Evolutionary conservation across 192 early-diverging fungal species (phyloP).

Genomic region (Coemansia sp.): DNA sequence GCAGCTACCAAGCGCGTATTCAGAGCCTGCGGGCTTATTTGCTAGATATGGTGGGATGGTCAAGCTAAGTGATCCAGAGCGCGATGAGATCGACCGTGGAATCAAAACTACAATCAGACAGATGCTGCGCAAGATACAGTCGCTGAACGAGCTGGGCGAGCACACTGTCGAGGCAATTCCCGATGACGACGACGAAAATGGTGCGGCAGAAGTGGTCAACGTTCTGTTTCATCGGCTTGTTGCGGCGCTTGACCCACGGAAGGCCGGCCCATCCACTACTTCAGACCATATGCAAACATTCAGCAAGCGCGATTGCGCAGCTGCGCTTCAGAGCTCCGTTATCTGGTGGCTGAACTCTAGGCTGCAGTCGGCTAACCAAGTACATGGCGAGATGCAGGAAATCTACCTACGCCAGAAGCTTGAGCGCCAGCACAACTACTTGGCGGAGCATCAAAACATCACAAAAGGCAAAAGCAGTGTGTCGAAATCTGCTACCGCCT

Average conservation of each 20-base stretch:
- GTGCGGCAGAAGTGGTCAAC: conserved; percentile 8
- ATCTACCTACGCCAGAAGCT: conserved; percentile 64
- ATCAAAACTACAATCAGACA: conserved; percentile 59
- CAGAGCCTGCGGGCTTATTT: neutral
- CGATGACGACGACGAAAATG: conserved; percentile 1
- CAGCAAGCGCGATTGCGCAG: conserved; percentile 57
- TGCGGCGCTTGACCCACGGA: conserved; percentile 40
- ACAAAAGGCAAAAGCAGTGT: neutral
- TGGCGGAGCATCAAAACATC: conserved; percentile 7
- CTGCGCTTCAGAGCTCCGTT: conserved; percentile 68
- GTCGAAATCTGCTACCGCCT: neutral
- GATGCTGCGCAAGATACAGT: conserved; percentile 60
- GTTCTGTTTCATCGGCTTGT: conserved; percentile 51
- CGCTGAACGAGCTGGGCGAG: conserved; percentile 57
- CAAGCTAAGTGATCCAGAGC: conserved; percentile 60
- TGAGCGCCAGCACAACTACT: conserved; percentile 59
- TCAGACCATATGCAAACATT: neutral
- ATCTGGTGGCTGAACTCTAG: conserved; percentile 67
- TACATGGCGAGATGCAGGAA: conserved; percentile 75
- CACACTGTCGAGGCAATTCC: conserved; percentile 33
- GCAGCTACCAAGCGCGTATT: conserved; percentile 3
- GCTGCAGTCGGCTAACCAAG: conserved; percentile 62
- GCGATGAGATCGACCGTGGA: conserved; percentile 69
- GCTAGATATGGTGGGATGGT: conserved; percentile 4
- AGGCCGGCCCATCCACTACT: conserved; percentile 11